These are phyloP conservation scores for Colletotrichum tanaceti DNA, from an alignment of 2,329 filamentous ascomycete species.

Conservation along the genomic window DNA sequence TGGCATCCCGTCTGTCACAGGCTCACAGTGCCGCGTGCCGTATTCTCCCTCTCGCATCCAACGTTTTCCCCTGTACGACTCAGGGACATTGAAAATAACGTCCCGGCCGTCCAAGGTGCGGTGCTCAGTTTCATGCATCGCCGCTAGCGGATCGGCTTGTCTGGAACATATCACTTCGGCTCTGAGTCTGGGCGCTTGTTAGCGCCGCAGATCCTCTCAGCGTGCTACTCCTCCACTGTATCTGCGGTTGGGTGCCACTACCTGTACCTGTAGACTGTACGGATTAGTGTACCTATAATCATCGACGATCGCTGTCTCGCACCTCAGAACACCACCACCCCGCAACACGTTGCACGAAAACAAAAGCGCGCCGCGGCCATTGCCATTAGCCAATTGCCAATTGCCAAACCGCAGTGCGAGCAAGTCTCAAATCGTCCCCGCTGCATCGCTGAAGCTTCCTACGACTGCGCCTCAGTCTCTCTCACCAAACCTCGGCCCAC, in stretches of 20 bases:
- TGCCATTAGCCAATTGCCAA: too few relatives aligned
- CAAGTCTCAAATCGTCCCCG: not conserved
- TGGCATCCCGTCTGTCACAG: not conserved
- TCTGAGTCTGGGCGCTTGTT: not conserved
- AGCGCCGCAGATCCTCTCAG: constrained; percentile 18
- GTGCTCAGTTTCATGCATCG: constrained; percentile 16
- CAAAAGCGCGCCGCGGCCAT: too few relatives aligned
- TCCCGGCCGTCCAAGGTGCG: not conserved
- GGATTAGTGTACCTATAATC: too few relatives aligned
- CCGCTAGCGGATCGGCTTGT: constrained; percentile 23
- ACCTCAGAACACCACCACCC: not conserved
- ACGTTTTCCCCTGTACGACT: not conserved
- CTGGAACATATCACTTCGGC: constrained; percentile 5
- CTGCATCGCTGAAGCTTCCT: constrained; percentile 38
- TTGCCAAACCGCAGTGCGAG: not conserved
- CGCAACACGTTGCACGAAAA: not conserved
- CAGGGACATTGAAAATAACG: not conserved
- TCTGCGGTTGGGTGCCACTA: too few relatives aligned
- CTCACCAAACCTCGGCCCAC: constrained; percentile 12
- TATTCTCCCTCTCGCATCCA: not conserved
- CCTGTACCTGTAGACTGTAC: too few relatives aligned
- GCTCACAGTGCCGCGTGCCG: too few relatives aligned
- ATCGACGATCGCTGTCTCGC: not conserved
- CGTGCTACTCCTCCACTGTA: not conserved
- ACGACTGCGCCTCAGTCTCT: constrained; percentile 36